phyloP scores from a whole-genome alignment of 2,329 filamentous ascomycete genomes.

The Neophaeococcomyces mojaviensis region DNA sequence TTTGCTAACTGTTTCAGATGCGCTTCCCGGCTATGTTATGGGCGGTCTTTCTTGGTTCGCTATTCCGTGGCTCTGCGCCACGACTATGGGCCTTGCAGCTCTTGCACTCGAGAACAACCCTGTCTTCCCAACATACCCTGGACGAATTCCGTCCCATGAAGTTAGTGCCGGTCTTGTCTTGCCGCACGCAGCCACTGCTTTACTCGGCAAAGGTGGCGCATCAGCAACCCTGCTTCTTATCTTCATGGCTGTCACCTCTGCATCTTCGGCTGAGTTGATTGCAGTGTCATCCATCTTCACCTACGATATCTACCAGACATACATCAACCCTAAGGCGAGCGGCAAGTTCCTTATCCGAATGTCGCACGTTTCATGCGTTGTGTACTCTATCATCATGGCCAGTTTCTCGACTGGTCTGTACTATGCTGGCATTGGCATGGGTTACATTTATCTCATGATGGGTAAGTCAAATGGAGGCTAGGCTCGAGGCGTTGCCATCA shows the following conservation, averaged over 20 bases:
- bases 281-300: slow-evolving; percentile 83
- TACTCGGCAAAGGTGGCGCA: slow-evolving; percentile 75
- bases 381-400: slow-evolving; percentile 71
- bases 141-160: slow-evolving; percentile 64
- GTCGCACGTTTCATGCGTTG: slow-evolving; percentile 64
- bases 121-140: slow-evolving; percentile 49
- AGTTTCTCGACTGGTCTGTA: slow-evolving; percentile 67
- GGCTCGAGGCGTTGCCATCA: too few relatives aligned
- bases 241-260: slow-evolving; percentile 85
- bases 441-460: slow-evolving; percentile 84
- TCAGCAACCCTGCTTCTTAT: slow-evolving; percentile 70
- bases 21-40: slow-evolving; percentile 79
- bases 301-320: slow-evolving; percentile 82
- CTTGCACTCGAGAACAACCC: slow-evolving; percentile 69
- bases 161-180: slow-evolving; percentile 77
- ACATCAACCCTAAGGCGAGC: slow-evolving; percentile 69
- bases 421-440: slow-evolving; percentile 74
- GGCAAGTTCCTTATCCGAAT: slow-evolving; percentile 73
- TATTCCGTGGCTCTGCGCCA: slow-evolving; percentile 83
- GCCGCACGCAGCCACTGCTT: slow-evolving; percentile 73
- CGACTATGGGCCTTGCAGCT: slow-evolving; percentile 77
- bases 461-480: too few relatives aligned
- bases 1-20: too few relatives aligned
- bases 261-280: slow-evolving; percentile 75
- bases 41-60: slow-evolving; percentile 87